Base-by-base conservation (phyloP, 2,329 filamentous ascomycete species). In the Exutisphaerella laricina region DNA sequence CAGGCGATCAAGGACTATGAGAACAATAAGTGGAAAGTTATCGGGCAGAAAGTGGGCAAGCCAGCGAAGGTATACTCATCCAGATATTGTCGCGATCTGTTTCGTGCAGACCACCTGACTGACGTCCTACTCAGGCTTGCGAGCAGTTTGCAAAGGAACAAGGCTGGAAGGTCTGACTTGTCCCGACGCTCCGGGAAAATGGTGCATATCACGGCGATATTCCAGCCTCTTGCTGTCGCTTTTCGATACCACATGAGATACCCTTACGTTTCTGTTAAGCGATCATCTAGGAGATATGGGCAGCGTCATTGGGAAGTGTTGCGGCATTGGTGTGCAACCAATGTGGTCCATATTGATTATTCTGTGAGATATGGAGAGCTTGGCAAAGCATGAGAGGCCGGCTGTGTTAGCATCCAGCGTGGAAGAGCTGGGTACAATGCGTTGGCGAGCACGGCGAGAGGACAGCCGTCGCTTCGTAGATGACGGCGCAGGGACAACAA, bases 1-100 rank as follows among this genome's bases (percentile, higher is more conserved):
- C 88, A 85, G 53, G 92, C 92, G 21, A 98, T 98, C 70, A 96
- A 95, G 69, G 92, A 98, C 64, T 97, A 97, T 69, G 92, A 98
- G 65, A 84, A 88, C 62, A 96, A 94, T 67, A 97, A 97, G 66
- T 98, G 92, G 92, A 97, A 97, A 70, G 81, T 84, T 18, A 97
- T 97, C 62, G 92, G 92, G 25, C 83, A 87, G 65, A 97, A 97
- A 68, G 88, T 98, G 57, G 88, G 89, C 60, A 98, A 98, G 70
- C 92, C 92, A 36, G 92, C 92, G 56, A 98, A 98, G 81, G 85
- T 88, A 65, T 50, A 69, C 61, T 8, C n/a, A n/a, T n/a, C n/a
- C n/a, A n/a, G n/a, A n/a, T n/a, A n/a, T n/a, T n/a, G n/a, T n/a
- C n/a, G n/a, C n/a, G n/a, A n/a, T n/a, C n/a, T n/a, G n/a, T n/a